These are phyloP conservation scores for Clathrus columnatus DNA, from an alignment of 768 basidiomycete species.

Conservation along the genomic window DNA sequence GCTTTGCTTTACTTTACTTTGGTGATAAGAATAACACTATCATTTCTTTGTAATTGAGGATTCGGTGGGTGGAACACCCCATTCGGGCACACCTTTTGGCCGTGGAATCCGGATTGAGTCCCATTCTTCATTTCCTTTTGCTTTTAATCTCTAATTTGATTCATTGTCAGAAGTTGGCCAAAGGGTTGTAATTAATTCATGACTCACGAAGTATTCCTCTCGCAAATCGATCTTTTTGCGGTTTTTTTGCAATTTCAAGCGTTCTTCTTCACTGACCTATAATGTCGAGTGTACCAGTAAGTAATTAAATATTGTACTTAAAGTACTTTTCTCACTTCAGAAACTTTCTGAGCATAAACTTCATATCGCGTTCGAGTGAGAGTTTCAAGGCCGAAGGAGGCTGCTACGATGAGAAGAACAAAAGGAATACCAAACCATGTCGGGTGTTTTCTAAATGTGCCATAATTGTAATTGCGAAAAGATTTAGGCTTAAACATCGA, in stretches of 20 bases:
- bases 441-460: conserved; percentile 49
- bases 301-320: background rate
- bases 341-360: conserved; percentile 70
- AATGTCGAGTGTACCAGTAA: background rate
- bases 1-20: too few relatives aligned
- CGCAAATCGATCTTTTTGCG: conserved; percentile 84
- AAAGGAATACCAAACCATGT: conserved; percentile 82
- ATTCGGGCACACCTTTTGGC: conserved; percentile 84
- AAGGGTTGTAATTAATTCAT: background rate
- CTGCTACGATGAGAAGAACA: conserved; percentile 72
- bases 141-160: conserved; percentile 49
- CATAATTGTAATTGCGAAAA: conserved; percentile 26
- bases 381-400: conserved; percentile 72
- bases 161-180: background rate
- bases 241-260: conserved; percentile 57
- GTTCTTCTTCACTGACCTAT: conserved; percentile 70
- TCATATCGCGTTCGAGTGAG: conserved; percentile 93
- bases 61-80: conserved; percentile 67
- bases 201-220: conserved; percentile 92
- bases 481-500: conserved; percentile 44
- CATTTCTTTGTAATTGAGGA: background rate
- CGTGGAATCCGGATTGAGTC: conserved; percentile 79
- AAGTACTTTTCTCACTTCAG: conserved; percentile 36
- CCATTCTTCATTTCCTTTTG: conserved; percentile 62
- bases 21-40: too few relatives aligned